Evolutionary conservation across 2,329 filamentous ascomycete species (phyloP).

Genomic region (Colletotrichum sp.): DNA sequence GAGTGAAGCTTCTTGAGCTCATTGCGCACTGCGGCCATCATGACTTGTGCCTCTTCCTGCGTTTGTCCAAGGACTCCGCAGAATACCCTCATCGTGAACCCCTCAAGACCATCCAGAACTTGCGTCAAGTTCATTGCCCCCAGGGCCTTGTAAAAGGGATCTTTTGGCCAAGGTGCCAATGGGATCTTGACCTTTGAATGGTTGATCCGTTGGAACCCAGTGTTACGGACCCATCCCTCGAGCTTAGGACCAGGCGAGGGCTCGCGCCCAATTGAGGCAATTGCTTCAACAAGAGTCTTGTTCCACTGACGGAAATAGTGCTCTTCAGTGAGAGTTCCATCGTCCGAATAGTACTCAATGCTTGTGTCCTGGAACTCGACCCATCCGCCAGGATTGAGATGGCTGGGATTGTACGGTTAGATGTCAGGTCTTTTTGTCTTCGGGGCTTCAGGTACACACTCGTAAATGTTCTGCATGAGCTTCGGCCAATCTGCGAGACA

Average conservation of each 20-base stretch:
- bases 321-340: slow-evolving; percentile 27
- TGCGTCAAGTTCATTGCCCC: slow-evolving; percentile 23
- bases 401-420: slow-evolving; percentile 18
- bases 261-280: slow-evolving; percentile 23
- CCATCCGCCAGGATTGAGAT: slow-evolving; percentile 26
- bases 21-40: slow-evolving; percentile 30
- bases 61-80: slow-evolving; percentile 33
- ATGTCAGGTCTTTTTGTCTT: not conserved
- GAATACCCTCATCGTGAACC: slow-evolving; percentile 28
- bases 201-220: slow-evolving; percentile 39
- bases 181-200: slow-evolving; percentile 22
- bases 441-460: slow-evolving; percentile 13
- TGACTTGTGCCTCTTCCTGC: slow-evolving; percentile 27
- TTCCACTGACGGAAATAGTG: slow-evolving; percentile 25
- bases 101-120: slow-evolving; percentile 25
- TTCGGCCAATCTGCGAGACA: slow-evolving; percentile 35
- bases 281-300: slow-evolving; percentile 21
- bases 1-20: slow-evolving; percentile 26
- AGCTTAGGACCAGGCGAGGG: slow-evolving; percentile 26
- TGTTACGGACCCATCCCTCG: slow-evolving; percentile 30
- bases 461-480: slow-evolving; percentile 25
- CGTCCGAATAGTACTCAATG: slow-evolving; percentile 28
- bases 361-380: slow-evolving; percentile 25
- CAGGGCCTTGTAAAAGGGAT: not conserved
- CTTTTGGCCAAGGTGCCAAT: not conserved